Evolutionary conservation across 2,329 filamentous ascomycete species (phyloP), one percentile per base, ranked within the genome.

Genomic region (Colletotrichum limetticola): DNA sequence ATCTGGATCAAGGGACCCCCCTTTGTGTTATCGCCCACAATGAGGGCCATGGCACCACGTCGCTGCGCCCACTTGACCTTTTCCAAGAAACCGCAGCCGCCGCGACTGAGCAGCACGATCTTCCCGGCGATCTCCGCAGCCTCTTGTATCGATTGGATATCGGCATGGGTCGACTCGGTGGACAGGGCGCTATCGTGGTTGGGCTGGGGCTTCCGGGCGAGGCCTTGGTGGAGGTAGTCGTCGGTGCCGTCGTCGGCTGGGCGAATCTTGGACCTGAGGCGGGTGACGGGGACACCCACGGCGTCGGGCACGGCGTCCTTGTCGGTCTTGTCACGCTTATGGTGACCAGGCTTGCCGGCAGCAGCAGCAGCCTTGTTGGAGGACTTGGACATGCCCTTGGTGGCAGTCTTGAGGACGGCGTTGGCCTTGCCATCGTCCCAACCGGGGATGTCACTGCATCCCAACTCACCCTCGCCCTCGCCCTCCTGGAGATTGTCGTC

Each of bases 31-130:
- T 99, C 97, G 30, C 97, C 97, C 3, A 99, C 95, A 76, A 99
- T 97, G 73, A 99, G 86, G 46, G 94, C 97, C 72, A 95, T 89
- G 24, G 93, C 97, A 28, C 97, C 97, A 79, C 97, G 91, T 74
- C 95, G 90, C 82, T 99, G 97, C 14, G 94, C 95, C 97, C 97
- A 99, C 85, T 97, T 96, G 75, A 97, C 95, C 83, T 99, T 99
- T 80, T 98, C 96, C 73, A 98, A 84, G 81, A 99, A 99, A 5
- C 97, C 97, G 82, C 97, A 99, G 8, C 96, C 97, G 71, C 97
- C 97, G 68, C 97, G 91, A 81, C 94, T 97, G 69, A 99, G 87
- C 65, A 99, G 86, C 2, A 97, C 97, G 60, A 99, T 91, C 83
- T 98, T 98, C 76, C 97, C 97, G 37, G 92, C 89, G 75, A 99